A percentile compares a stretch with the other conserved stretches of the same genome.
phyloP scores from a whole-genome alignment of 2,329 filamentous ascomycete species.

The Curvularia verruculosa region DNA sequence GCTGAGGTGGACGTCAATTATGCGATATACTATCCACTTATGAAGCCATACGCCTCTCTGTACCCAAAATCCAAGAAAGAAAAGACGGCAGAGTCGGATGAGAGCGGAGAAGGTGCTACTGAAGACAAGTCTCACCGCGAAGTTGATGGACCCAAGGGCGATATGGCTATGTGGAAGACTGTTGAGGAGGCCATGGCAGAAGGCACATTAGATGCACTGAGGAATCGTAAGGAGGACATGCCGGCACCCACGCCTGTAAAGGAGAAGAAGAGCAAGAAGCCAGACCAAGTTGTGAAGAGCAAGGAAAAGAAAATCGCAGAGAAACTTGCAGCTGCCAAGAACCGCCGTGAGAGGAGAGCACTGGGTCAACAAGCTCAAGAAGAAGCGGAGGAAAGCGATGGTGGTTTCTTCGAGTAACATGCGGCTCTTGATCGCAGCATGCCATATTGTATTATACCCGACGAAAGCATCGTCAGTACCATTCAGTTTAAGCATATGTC shows the following conservation, averaged over 20 bases:
- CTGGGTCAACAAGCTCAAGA: slow-evolving; percentile 27
- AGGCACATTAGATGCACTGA: slow-evolving; percentile 61
- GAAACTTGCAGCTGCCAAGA: slow-evolving; percentile 20
- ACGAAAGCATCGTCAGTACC: slow-evolving; percentile 7
- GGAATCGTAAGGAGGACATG: slow-evolving; percentile 56
- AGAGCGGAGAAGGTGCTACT: slow-evolving; percentile 26
- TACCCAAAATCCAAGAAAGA: slow-evolving; percentile 50
- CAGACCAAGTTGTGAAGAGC: slow-evolving; percentile 15
- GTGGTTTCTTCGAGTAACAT: slow-evolving; percentile 47
- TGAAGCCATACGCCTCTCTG: slow-evolving; percentile 70
- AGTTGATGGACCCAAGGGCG: slow-evolving; percentile 52
- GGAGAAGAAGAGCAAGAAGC: slow-evolving; percentile 27
- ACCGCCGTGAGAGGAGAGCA: slow-evolving; percentile 29
- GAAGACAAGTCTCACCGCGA: slow-evolving; percentile 41
- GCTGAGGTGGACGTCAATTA: slow-evolving; percentile 79
- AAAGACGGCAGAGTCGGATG: slow-evolving; percentile 29
- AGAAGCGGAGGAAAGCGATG: slow-evolving; percentile 45
- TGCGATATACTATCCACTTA: slow-evolving; percentile 72
- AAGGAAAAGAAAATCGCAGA: slow-evolving; percentile 25
- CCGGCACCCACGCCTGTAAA: slow-evolving; percentile 29
- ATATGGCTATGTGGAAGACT: slow-evolving; percentile 69
- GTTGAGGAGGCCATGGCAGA: slow-evolving; percentile 69
- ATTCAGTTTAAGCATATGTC: background rate
- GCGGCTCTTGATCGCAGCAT: background rate
- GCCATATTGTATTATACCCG: slow-evolving; percentile 25